Base-by-base conservation (phyloP, 805 yeast genomes). In the Ogataea paraovalis region DNA sequence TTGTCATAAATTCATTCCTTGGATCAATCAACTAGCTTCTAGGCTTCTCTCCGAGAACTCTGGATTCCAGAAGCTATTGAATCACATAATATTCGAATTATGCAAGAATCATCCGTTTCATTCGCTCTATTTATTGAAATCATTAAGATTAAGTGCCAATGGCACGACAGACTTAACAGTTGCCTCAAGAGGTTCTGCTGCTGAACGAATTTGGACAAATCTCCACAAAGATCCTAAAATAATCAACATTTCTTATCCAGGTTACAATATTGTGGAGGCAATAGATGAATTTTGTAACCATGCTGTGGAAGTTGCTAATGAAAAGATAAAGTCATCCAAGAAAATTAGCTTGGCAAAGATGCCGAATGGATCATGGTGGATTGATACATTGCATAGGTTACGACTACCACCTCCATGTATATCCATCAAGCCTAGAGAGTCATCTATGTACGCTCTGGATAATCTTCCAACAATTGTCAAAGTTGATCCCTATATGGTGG, bases 11-110 rank as follows among this genome's bases (percentile, higher is more conserved):
- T 78, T 89, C 45, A 71, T 87, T 4, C 78, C 89, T 0, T 91
- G 97, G 96, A 72, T 83, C 33, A 83, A 85, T 49, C 98, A 91
- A 60, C 72, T 91, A 40, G 72, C 87, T 2, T 87, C 97, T 0
- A 71, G 94, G 46, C 59, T 91, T 14, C 67, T 78, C 1, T 67
- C 66, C 32, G 85, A 78, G 9, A 45, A 54, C 0, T 61, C 74
- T 1, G 34, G 57, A 0, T 90, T 89, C 56, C 96, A 87, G 57
- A 59, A 50, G 2, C 58, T 75, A 1, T 62, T 90, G 20, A 73
- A 74, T 32, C 43, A 44, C 7, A 34, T 65, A 22, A 48, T 65
- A 2, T 39, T 45, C 6, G 54, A 60, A 1, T 62, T 87, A 14
- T 64, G 87, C 32, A 50, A 67, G 12, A 59, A 71, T 10, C 85